Conservation (phyloP, 805 yeast genomes). For the Lachancea lanzarotensis region DNA sequence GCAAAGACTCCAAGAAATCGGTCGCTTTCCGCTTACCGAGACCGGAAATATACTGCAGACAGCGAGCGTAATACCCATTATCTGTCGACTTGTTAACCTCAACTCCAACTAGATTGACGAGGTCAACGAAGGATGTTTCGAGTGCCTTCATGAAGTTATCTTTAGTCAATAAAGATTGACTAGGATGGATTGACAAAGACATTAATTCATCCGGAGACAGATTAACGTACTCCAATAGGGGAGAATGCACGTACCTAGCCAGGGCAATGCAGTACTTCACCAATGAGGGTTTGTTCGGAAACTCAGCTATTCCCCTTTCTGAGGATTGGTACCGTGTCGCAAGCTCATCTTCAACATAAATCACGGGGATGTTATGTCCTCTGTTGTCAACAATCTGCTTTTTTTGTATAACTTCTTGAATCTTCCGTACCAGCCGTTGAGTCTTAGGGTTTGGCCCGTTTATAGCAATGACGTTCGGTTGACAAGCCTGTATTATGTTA, state of each 20-base stretch:
- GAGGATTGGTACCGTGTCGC: constrained; percentile 85
- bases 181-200: constrained; percentile 60
- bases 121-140: constrained; percentile 81
- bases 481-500: constrained; percentile 51
- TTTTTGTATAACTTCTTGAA: constrained; percentile 49
- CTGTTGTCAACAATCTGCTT: constrained; percentile 51
- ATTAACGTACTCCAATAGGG: constrained; percentile 82
- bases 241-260: constrained; percentile 89
- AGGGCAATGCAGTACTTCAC: constrained; percentile 81
- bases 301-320: constrained; percentile 64
- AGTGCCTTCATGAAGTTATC: constrained; percentile 60
- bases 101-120: constrained; percentile 85
- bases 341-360: constrained; percentile 90
- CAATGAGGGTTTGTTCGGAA: constrained; percentile 75
- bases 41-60: constrained; percentile 78
- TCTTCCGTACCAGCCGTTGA: constrained; percentile 50
- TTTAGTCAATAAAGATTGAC: constrained; percentile 63
- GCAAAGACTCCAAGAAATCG: constrained; percentile 76
- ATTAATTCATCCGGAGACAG: constrained; percentile 62
- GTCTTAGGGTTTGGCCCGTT: constrained; percentile 80
- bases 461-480: constrained; percentile 86
- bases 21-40: constrained; percentile 93
- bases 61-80: constrained; percentile 54
- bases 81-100: constrained; percentile 88
- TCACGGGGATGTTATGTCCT: constrained; percentile 53